These are phyloP conservation scores for Ogataea pilisensis DNA, from an alignment of 805 yeast species.

Conservation along the genomic window DNA sequence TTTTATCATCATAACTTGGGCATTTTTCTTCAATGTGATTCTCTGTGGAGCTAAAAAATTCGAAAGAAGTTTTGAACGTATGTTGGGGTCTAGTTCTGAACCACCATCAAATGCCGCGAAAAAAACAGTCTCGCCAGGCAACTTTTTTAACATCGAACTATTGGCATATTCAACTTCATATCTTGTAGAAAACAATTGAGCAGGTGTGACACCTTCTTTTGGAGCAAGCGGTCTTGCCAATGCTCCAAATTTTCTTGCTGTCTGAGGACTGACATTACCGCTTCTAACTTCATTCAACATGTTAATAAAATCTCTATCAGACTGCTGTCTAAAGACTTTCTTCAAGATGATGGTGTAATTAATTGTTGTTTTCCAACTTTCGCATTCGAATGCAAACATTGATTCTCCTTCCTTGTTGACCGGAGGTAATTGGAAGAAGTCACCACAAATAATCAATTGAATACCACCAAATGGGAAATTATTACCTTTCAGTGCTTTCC, in stretches of 20 bases:
- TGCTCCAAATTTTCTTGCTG: conserved; percentile 45
- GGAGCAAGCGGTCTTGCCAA: conserved; percentile 49
- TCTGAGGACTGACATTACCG: conserved; percentile 50
- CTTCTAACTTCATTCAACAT: conserved; percentile 74
- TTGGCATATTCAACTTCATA: conserved; percentile 69
- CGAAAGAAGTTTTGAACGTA: conserved; percentile 42
- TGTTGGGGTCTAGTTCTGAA: conserved; percentile 33
- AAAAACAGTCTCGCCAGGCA: conserved; percentile 41
- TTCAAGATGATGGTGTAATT: conserved; percentile 52
- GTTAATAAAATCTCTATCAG: conserved; percentile 62
- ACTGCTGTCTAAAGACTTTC: conserved; percentile 73
- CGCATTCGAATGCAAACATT: conserved; percentile 61
- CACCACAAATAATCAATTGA: conserved; percentile 74
- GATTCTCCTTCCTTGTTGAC: conserved; percentile 39
- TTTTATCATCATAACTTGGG: conserved; percentile 81
- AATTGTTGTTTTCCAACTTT: conserved; percentile 58
- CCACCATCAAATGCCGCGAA: conserved; percentile 59
- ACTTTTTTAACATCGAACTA: conserved; percentile 38
- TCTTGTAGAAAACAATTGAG: conserved; percentile 71
- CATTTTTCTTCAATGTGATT: conserved; percentile 58
- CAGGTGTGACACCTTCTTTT: conserved; percentile 61
- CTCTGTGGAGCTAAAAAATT: conserved; percentile 61
- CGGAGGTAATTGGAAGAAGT: conserved; percentile 80
- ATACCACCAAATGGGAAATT: conserved; percentile 72
- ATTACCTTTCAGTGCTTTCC: conserved; percentile 43